A percentile compares a stretch with the other conserved stretches of the same genome.
These are phyloP conservation scores for Aspergillus nidulans DNA, from an alignment of 495 filamentous ascomycete genomes.

Conservation along the genomic window DNA sequence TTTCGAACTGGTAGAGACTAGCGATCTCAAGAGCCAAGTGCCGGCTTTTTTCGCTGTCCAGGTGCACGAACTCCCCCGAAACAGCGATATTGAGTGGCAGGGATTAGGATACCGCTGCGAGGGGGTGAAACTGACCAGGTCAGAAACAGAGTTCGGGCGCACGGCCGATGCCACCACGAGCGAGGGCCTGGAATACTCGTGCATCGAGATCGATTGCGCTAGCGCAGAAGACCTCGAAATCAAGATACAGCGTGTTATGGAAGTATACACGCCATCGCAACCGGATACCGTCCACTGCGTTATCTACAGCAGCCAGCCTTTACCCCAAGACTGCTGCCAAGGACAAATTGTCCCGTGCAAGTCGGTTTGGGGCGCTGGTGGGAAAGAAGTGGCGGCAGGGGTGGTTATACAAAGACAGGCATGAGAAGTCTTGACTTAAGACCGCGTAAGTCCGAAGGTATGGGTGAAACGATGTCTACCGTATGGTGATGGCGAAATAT, in stretches of 20 bases:
- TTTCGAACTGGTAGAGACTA: conserved; percentile 25
- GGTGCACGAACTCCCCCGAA: conserved; percentile 65
- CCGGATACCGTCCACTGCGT: conserved; percentile 24
- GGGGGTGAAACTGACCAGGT: conserved; percentile 17
- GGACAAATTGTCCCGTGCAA: conserved; percentile 46
- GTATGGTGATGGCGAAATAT: conserved; percentile 18
- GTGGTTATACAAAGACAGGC: conserved; percentile 32
- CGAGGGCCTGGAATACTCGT: conserved; percentile 22
- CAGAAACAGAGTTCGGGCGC: conserved; percentile 13
- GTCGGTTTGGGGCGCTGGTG: conserved; percentile 42
- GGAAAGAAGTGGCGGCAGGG: conserved; percentile 33
- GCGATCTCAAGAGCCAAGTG: conserved; percentile 10
- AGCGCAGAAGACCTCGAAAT: conserved; percentile 16
- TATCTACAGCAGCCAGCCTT: conserved; percentile 31
- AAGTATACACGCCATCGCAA: conserved; percentile 10
- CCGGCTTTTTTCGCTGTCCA: conserved; percentile 71
- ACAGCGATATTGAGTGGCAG: conserved; percentile 71
- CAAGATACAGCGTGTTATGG: conserved; percentile 20
- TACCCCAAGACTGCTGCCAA: conserved; percentile 22
- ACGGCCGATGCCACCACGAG: conserved; percentile 22
- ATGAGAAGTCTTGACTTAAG: not conserved
- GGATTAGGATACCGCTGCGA: conserved; percentile 39
- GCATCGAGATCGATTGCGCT: conserved; percentile 27
- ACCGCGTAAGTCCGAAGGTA: not conserved
- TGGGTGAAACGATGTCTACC: not conserved